These are phyloP conservation scores for Botrytis hyacinthi DNA, from an alignment of 2,329 filamentous ascomycete species.

Conservation along the genomic window DNA sequence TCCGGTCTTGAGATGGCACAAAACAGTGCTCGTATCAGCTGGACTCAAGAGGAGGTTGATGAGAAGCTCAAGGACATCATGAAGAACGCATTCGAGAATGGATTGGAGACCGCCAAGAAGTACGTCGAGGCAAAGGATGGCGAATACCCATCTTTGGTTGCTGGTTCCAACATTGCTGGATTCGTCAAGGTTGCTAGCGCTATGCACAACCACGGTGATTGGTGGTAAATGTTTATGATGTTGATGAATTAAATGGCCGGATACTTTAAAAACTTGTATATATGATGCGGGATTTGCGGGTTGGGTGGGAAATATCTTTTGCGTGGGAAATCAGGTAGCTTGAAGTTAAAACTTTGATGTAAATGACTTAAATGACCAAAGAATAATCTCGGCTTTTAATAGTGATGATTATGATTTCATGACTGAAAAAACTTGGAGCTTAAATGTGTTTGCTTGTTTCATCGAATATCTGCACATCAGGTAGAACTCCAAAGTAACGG, in stretches of 20 bases:
- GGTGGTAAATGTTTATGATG: slow-evolving; percentile 57
- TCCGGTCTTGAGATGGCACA: slow-evolving; percentile 99
- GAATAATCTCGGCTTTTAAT: background rate
- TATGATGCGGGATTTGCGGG: slow-evolving; percentile 14
- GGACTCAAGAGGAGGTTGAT: slow-evolving; percentile 90
- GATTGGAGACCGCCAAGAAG: slow-evolving; percentile 82
- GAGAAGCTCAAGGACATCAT: slow-evolving; percentile 89
- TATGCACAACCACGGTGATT: slow-evolving; percentile 96
- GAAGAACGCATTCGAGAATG: slow-evolving; percentile 89
- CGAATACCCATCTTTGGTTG: slow-evolving; percentile 85
- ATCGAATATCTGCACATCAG: background rate
- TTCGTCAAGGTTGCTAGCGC: slow-evolving; percentile 94
- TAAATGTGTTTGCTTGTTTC: background rate
- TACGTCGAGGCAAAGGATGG: slow-evolving; percentile 77
- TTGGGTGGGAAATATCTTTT: slow-evolving; percentile 6
- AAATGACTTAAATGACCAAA: background rate
- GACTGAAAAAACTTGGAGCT: background rate
- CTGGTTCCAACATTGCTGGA: slow-evolving; percentile 94
- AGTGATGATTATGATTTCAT: background rate
- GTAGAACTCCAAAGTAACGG: rapidly evolving
- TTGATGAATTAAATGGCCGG: background rate
- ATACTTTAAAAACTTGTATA: slow-evolving; percentile 8
- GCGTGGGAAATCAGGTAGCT: background rate
- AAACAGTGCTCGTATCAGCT: slow-evolving; percentile 83
- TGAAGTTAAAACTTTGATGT: background rate